These are phyloP conservation scores for Davidsoniella virescens DNA, from an alignment of 2,329 filamentous ascomycete species.

Conservation along the genomic window DNA sequence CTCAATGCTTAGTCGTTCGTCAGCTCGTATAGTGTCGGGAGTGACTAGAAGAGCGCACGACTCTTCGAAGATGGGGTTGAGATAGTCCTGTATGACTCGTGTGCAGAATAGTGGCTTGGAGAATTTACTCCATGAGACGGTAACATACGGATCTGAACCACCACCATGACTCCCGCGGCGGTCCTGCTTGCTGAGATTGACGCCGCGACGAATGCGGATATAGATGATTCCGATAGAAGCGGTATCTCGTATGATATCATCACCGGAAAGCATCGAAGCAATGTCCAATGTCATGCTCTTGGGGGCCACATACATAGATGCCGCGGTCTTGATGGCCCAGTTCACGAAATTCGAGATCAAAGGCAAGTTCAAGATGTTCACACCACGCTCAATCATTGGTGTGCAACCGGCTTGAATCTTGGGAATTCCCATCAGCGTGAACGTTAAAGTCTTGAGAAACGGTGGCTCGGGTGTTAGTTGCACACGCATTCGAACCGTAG, in stretches of 20 bases:
- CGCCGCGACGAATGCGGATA: conserved; percentile 77
- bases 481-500: conserved; percentile 66
- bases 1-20: conserved; percentile 85
- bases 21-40: conserved; percentile 75
- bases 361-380: conserved; percentile 82
- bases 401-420: conserved; percentile 80
- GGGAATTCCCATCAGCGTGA: conserved; percentile 86
- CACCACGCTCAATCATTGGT: conserved; percentile 78
- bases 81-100: conserved; percentile 82
- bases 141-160: conserved; percentile 90
- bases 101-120: conserved; percentile 97
- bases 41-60: conserved; percentile 73
- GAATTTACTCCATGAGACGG: conserved; percentile 87
- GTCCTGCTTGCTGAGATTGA: conserved; percentile 84
- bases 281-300: conserved; percentile 89
- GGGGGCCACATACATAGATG: conserved; percentile 82
- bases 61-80: conserved; percentile 89
- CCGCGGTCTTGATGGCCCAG: conserved; percentile 76
- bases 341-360: conserved; percentile 95
- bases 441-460: conserved; percentile 79
- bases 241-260: conserved; percentile 81
- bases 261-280: conserved; percentile 76
- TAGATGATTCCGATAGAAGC: conserved; percentile 79
- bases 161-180: conserved; percentile 64
- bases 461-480: conserved; percentile 82